phyloP scores from a whole-genome alignment of 208 protist species.

The Cochliopodium minus region DNA sequence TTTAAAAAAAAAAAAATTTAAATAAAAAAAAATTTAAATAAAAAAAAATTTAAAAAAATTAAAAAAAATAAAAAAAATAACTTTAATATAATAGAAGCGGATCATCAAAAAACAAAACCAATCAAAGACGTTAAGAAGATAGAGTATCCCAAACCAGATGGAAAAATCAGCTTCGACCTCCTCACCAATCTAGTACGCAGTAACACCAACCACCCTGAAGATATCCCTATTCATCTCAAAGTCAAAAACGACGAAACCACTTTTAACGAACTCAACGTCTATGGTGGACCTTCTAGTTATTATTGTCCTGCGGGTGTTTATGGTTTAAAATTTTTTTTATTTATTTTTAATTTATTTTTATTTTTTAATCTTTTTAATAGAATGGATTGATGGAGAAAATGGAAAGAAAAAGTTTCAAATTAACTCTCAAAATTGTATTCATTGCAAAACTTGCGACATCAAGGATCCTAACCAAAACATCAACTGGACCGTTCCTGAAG shows the following conservation, averaged over 20 bases:
- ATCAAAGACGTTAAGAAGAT: slow-evolving; percentile 53
- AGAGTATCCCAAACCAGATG: slow-evolving; percentile 88
- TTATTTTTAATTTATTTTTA: too few relatives aligned
- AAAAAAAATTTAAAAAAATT: too few relatives aligned
- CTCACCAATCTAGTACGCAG: slow-evolving; percentile 75
- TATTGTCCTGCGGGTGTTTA: slow-evolving; percentile 93
- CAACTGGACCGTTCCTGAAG: slow-evolving; percentile 82
- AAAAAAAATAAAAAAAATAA: too few relatives aligned
- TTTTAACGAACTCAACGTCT: slow-evolving; percentile 49
- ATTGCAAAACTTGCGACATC: slow-evolving; percentile 96
- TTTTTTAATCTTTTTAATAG: not conserved
- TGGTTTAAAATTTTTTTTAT: slow-evolving; percentile 51
- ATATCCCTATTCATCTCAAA: slow-evolving; percentile 79
- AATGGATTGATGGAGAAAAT: slow-evolving; percentile 42
- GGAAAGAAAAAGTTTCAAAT: slow-evolving; percentile 60
- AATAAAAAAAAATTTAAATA: too few relatives aligned
- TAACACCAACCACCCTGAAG: slow-evolving; percentile 82
- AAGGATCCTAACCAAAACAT: slow-evolving; percentile 93
- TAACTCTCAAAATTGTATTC: slow-evolving; percentile 92
- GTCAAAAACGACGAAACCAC: slow-evolving; percentile 41
- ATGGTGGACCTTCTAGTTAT: slow-evolving; percentile 66
- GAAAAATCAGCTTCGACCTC: slow-evolving; percentile 81
- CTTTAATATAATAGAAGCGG: too few relatives aligned
- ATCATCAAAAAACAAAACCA: slow-evolving; percentile 49
- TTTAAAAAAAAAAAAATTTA: too few relatives aligned